Evolutionary conservation across 2,329 filamentous ascomycete genomes (phyloP), one percentile per base, ranked within the genome.

Genomic region (Fusarium ramigenum): DNA sequence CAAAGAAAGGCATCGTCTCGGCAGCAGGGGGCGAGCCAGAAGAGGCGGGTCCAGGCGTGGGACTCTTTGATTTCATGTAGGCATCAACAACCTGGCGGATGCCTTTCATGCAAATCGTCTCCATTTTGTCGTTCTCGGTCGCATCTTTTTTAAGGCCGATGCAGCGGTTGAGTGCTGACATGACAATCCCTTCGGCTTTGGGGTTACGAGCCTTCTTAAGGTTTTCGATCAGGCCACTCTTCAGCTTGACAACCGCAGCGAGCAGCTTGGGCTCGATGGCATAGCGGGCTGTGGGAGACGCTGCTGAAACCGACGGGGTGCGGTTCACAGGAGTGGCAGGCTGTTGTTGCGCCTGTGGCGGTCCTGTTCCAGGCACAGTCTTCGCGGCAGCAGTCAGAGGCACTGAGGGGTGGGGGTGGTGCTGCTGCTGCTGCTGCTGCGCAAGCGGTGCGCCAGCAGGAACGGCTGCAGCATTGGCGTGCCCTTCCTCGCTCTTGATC

Each of bases 141-240:
- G 82, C 81, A 46, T 82, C 80, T 30, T 81, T 82, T 68, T 87
- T 84, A 52, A 89, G 82, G 0, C 86, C 86, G 15, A 88, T 78
- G 49, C 84, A 85, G 32, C 86, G 85, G 69, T 87, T 88, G 69
- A 88, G 80, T 18, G 87, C 87, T 11, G 86, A 87, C 83, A 87
- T 86, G 66, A 87, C 85, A 30, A 87, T 84, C 30, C 83, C 84
- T 63, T 87, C 83, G 21, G 85, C 81, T 63, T 83, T 81, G 32
- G 83, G 82, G 18, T 82, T 81, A 19, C 82, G 80, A 3, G 83
- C 83, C 69, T 83, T 84, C 56, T 81, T 81, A 46, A 88, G 80
- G 63, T 86, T 85, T 58, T 84, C 81, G 16, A 85, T 81, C 21
- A 88, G 80, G 15, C 85, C 84, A 16, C 84, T 83, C 73, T 86